Evolutionary conservation across 176 grass and related monocot genomes (phyloP), one percentile per base, ranked within the genome.

Genomic region (Oryza coarctata): DNA sequence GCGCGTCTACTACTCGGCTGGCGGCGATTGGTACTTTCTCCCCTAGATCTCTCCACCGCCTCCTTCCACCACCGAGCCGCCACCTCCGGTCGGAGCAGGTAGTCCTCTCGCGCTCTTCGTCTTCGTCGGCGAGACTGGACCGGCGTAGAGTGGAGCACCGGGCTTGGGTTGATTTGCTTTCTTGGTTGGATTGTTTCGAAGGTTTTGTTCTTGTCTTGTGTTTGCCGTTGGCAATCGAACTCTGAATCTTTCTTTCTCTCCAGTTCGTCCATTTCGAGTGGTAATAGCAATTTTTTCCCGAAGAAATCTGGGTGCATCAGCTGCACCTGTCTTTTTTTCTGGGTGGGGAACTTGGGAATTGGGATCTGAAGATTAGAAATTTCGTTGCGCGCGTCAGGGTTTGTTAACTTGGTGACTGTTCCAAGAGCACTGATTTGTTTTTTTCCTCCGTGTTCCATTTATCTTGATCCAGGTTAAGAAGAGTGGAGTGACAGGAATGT

Each of bases 391-490:
- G n/a, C n/a, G n/a, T n/a, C n/a, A n/a, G n/a, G n/a, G n/a, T n/a
- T n/a, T n/a, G n/a, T n/a, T n/a, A 52, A 52, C 15, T 6, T 2
- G 17, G 3, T 52, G 17, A 20, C 52, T 57, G 7, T n/a, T n/a
- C n/a, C 52, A 58, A 58, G 22, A 0, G 5, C 0, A 58, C 52
- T 23, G 52, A 58, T 58, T 58, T 23, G 0, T 12, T 22, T 6
- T 6, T 0, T 27, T 7, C 15, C 18, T 70, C 73, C 17, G 0
- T 84, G 22, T 69, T n/a, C 9, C 57, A 1, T 55, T 29, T 25
- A 28, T 81, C 65, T 76, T 27, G 33, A 18, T 58, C 25, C 77
- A 89, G 58, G 78, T 9, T 11, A n/a, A 27, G 45, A 12, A 5
- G 69, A 17, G 40, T 12, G 1, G 43, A 22, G 22, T 13, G 26